Conservation (phyloP, 192 early-diverging fungal genomes). For the Haplosporangium gracile region DNA sequence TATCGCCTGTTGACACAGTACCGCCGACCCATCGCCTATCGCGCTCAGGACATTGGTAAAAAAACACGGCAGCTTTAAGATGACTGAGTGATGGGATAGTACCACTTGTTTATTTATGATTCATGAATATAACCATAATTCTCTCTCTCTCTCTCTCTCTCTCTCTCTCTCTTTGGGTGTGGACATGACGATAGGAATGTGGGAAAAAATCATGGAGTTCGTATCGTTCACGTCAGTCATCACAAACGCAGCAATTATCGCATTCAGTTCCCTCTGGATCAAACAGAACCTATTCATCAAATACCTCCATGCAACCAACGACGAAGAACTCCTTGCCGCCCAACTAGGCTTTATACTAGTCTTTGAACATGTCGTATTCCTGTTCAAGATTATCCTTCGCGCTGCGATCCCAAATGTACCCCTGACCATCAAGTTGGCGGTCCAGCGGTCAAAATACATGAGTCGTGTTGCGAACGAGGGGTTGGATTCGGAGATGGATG, state of each 20-base stretch:
- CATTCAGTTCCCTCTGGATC: slow-evolving; percentile 52
- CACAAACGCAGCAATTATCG: slow-evolving; percentile 52
- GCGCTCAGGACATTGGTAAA: slow-evolving; percentile 52
- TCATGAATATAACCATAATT: background rate
- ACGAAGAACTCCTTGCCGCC: slow-evolving; percentile 33
- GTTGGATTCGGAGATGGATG: slow-evolving; percentile 29
- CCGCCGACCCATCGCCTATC: slow-evolving; percentile 33
- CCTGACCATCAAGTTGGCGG: slow-evolving; percentile 45
- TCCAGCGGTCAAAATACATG: slow-evolving; percentile 38
- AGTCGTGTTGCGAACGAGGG: slow-evolving; percentile 24
- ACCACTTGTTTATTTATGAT: background rate
- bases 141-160: background rate
- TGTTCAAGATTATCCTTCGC: slow-evolving; percentile 48
- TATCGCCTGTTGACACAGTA: slow-evolving; percentile 39
- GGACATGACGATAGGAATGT: slow-evolving; percentile 31
- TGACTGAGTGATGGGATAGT: background rate
- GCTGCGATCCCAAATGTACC: slow-evolving; percentile 43
- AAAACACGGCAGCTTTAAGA: background rate
- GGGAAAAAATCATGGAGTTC: slow-evolving; percentile 48
- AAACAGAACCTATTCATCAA: slow-evolving; percentile 38
- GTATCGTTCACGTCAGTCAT: slow-evolving; percentile 48
- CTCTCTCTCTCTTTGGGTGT: background rate
- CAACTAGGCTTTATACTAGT: slow-evolving; percentile 47
- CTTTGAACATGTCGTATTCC: slow-evolving; percentile 50
- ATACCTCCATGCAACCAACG: slow-evolving; percentile 6